Percentiles rank a stretch among this genome's conserved stretches.
phyloP scores from a whole-genome alignment of 176 grass and related monocot genomes.

The Aegilops umbellulata region DNA sequence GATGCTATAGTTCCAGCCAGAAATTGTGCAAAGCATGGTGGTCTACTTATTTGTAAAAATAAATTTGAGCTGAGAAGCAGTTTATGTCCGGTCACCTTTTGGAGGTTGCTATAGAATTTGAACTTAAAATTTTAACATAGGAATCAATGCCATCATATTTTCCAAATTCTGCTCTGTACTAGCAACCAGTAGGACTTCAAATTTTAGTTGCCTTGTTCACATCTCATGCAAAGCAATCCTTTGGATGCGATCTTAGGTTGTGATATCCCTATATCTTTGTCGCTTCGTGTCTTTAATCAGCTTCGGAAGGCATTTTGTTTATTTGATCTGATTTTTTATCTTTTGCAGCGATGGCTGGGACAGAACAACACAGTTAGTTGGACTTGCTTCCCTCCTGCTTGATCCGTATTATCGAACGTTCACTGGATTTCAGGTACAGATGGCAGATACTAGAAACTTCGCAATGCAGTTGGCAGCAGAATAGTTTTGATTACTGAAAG shows the following conservation, averaged over 20 bases:
- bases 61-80: neutral
- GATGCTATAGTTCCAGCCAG: neutral
- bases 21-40: neutral
- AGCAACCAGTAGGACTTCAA: neutral
- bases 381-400: constrained; percentile 73
- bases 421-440: constrained; percentile 82
- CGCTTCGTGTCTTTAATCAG: constrained; percentile 2
- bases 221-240: neutral
- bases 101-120: neutral
- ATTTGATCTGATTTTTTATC: neutral
- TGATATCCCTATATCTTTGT: neutral
- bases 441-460: neutral
- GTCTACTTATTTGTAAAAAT: neutral
- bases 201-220: too few relatives aligned
- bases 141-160: neutral
- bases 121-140: neutral
- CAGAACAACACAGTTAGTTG: constrained; percentile 80
- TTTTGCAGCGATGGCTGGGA: constrained; percentile 91
- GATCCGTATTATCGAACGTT: constrained; percentile 93
- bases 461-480: neutral
- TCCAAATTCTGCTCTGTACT: neutral
- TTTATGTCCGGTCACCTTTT: neutral
- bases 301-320: neutral
- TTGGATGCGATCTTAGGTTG: neutral
- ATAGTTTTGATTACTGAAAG: neutral